phyloP scores from a whole-genome alignment of 305 asterid genomes.

The Solanum hybrid region DNA sequence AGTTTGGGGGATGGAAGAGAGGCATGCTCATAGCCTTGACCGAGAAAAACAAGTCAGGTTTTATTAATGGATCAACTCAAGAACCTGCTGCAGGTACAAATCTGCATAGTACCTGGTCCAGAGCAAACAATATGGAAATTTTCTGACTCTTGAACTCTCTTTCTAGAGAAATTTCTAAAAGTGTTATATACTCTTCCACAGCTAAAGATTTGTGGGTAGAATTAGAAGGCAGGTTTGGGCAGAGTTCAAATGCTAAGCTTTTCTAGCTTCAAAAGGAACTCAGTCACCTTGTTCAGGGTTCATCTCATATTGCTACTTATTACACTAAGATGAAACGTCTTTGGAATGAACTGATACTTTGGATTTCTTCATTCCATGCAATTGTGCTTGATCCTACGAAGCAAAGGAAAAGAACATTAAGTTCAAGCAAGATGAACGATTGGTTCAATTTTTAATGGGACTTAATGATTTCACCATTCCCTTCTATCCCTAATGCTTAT shows the following conservation, averaged over 20 bases:
- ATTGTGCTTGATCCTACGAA: not conserved
- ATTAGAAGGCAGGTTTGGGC: not conserved
- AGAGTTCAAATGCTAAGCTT: not conserved
- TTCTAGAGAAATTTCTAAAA: not conserved
- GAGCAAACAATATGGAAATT: not conserved
- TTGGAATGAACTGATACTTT: not conserved
- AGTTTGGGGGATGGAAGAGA: not conserved
- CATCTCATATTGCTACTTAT: not conserved
- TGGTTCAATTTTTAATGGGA: not conserved
- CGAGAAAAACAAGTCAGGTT: not conserved
- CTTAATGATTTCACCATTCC: not conserved
- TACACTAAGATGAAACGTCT: not conserved
- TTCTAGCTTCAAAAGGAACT: not conserved
- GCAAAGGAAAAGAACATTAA: not conserved
- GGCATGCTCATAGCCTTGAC: not conserved
- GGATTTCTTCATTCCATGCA: not conserved
- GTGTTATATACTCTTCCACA: not conserved
- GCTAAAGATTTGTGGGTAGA: not conserved
- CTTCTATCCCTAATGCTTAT: not conserved
- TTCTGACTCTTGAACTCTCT: not conserved
- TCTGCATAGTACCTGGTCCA: not conserved
- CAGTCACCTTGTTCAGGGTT: not conserved
- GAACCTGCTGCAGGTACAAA: not conserved
- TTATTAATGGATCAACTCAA: not conserved
- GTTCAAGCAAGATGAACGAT: not conserved